phyloP scores from a whole-genome alignment of 768 basidiomycete genomes.

The Termitomyces sp. region DNA sequence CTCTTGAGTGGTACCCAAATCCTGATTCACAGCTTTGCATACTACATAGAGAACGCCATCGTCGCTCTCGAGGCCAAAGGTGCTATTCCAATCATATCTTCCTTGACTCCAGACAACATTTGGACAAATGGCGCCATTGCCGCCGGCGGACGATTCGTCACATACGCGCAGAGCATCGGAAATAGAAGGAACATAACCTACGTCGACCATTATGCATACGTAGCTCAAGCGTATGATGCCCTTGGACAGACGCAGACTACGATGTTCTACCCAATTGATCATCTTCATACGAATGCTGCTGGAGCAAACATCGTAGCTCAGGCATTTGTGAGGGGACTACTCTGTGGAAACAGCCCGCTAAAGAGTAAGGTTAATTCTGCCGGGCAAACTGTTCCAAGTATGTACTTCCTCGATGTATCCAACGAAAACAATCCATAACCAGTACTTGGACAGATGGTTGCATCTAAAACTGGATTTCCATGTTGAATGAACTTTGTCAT shows the following conservation, averaged over 20 bases:
- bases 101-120: constrained; percentile 42
- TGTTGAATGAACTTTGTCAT: not conserved
- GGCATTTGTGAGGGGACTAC: constrained; percentile 39
- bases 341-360: constrained; percentile 32
- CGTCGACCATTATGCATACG: constrained; percentile 41
- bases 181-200: constrained; percentile 32
- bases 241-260: constrained; percentile 32
- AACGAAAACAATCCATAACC: not conserved
- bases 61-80: constrained; percentile 38
- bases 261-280: constrained; percentile 39
- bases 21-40: constrained; percentile 40
- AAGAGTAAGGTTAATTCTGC: constrained; percentile 12
- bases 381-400: not conserved
- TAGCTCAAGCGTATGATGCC: constrained; percentile 34
- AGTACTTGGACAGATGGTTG: not conserved
- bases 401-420: not conserved
- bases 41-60: constrained; percentile 39
- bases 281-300: constrained; percentile 37
- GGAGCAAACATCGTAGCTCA: constrained; percentile 43
- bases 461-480: not conserved
- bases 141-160: constrained; percentile 37
- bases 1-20: constrained; percentile 27
- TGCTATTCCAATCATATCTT: constrained; percentile 40
- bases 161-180: constrained; percentile 35
- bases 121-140: constrained; percentile 31